Conservation (phyloP, 768 basidiomycete genomes). For the Udeniomyces megalosporus region DNA sequence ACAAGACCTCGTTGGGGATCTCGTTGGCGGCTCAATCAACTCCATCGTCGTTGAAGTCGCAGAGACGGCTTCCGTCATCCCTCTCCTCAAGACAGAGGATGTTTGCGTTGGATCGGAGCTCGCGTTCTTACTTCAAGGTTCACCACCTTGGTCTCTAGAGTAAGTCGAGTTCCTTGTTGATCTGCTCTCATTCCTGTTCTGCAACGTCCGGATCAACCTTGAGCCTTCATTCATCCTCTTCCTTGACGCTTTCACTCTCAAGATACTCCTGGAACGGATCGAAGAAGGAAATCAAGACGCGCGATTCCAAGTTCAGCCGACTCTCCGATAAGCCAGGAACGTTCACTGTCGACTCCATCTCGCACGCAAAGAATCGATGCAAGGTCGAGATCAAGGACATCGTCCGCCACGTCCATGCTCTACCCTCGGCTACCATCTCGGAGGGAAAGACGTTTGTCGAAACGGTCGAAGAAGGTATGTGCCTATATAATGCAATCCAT, state of each 20-base stretch:
- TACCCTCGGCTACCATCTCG: constrained; percentile 78
- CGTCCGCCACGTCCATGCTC: constrained; percentile 52
- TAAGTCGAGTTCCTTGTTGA: constrained; percentile 29
- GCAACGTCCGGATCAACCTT: too few species aligned
- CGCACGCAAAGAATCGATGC: constrained; percentile 71
- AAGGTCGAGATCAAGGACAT: constrained; percentile 61
- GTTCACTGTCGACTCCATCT: constrained; percentile 72
- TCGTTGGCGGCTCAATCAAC: too few species aligned
- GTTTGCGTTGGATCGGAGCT: constrained; percentile 79
- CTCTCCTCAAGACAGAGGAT: constrained; percentile 59
- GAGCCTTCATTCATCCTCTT: too few species aligned
- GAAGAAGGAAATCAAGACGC: constrained; percentile 52
- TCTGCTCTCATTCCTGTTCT: too few species aligned
- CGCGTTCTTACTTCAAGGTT: constrained; percentile 86
- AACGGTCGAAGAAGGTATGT: constrained; percentile 72
- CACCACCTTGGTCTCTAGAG: constrained; percentile 81
- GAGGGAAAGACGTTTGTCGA: constrained; percentile 67
- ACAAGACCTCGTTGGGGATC: too few species aligned
- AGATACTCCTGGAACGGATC: constrained; percentile 72
- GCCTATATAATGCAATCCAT: too few species aligned
- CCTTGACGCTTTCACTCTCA: too few species aligned
- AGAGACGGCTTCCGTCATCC: constrained; percentile 81
- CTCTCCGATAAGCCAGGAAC: constrained; percentile 64
- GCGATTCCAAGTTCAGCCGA: constrained; percentile 69
- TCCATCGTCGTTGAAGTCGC: constrained; percentile 58